Evolutionary conservation across 2,329 filamentous ascomycete genomes (phyloP).

Genomic region (Trichoderma sp.): DNA sequence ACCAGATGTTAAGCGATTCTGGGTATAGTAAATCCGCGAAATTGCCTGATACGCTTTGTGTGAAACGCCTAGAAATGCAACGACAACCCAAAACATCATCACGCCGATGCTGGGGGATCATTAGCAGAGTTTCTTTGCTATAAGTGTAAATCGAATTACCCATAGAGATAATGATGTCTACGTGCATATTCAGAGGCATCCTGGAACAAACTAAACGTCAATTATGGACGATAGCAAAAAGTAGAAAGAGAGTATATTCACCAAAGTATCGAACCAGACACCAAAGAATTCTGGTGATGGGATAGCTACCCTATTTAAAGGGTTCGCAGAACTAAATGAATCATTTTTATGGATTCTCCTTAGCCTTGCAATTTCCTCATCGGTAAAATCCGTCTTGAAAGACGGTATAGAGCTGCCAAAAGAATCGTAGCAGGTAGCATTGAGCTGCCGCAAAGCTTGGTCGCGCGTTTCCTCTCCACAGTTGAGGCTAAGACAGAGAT

Average conservation of each 20-base stretch:
- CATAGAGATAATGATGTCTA: slow-evolving; percentile 43
- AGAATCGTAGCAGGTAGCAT: slow-evolving; percentile 20
- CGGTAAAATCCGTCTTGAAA: slow-evolving; percentile 38
- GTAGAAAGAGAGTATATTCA: slow-evolving; percentile 29
- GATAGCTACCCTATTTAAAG: slow-evolving; percentile 41
- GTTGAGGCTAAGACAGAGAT: slow-evolving; percentile 21
- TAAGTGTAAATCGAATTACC: slow-evolving; percentile 34
- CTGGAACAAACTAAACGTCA: slow-evolving; percentile 33
- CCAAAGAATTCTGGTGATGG: slow-evolving; percentile 42
- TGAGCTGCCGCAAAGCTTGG: slow-evolving; percentile 9
- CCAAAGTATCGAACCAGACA: slow-evolving; percentile 46
- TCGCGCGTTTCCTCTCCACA: slow-evolving; percentile 16
- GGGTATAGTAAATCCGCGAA: slow-evolving; percentile 8
- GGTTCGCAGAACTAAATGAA: slow-evolving; percentile 2
- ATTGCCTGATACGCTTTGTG: slow-evolving; percentile 37
- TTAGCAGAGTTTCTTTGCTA: not conserved
- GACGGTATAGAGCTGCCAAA: slow-evolving; percentile 5
- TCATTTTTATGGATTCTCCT: slow-evolving; percentile 40
- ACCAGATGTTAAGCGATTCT: slow-evolving; percentile 1
- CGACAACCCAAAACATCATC: slow-evolving; percentile 47
- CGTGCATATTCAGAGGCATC: slow-evolving; percentile 44
- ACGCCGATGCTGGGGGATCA: slow-evolving; percentile 40
- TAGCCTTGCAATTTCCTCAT: slow-evolving; percentile 40
- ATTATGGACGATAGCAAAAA: not conserved
- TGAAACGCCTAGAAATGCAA: slow-evolving; percentile 43